A percentile compares a stretch with the other conserved stretches of the same genome.
Conservation (phyloP, 192 early-diverging fungal genomes). For the Pilobolus umbonatus region DNA sequence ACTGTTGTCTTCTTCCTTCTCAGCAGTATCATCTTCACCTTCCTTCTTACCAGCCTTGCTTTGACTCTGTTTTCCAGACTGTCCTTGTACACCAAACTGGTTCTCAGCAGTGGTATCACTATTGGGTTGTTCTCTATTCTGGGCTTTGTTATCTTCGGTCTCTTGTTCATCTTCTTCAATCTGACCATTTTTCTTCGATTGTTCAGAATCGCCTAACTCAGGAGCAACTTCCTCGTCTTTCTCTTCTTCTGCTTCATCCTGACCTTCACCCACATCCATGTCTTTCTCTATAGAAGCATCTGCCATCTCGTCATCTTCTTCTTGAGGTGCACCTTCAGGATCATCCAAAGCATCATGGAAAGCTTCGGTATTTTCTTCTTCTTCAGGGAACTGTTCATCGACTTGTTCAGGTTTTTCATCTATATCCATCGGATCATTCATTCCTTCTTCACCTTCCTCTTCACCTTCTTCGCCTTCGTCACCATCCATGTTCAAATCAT, state of each 20-base stretch:
- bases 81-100: conserved; percentile 66
- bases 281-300: conserved; percentile 31
- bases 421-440: conserved; percentile 50
- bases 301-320: conserved; percentile 42
- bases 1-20: conserved; percentile 16
- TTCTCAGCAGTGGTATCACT: conserved; percentile 48
- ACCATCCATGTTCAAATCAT: conserved; percentile 71
- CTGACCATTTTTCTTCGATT: conserved; percentile 30
- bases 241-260: conserved; percentile 38
- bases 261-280: conserved; percentile 30
- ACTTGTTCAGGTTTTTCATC: conserved; percentile 37
- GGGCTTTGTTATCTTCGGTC: conserved; percentile 28
- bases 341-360: conserved; percentile 40
- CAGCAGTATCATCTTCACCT: conserved; percentile 36
- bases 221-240: conserved; percentile 41
- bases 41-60: conserved; percentile 38
- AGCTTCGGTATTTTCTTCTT: conserved; percentile 36
- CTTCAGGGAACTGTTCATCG: conserved; percentile 39
- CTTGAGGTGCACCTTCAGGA: conserved; percentile 35
- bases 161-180: conserved; percentile 45
- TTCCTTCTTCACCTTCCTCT: conserved; percentile 46
- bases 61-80: conserved; percentile 46
- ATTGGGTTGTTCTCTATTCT: conserved; percentile 38
- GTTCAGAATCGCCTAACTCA: conserved; percentile 33
- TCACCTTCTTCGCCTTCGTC: conserved; percentile 50